Conservation (phyloP, 2,329 filamentous ascomycete genomes). For the Sordariomycetes sp. region DNA sequence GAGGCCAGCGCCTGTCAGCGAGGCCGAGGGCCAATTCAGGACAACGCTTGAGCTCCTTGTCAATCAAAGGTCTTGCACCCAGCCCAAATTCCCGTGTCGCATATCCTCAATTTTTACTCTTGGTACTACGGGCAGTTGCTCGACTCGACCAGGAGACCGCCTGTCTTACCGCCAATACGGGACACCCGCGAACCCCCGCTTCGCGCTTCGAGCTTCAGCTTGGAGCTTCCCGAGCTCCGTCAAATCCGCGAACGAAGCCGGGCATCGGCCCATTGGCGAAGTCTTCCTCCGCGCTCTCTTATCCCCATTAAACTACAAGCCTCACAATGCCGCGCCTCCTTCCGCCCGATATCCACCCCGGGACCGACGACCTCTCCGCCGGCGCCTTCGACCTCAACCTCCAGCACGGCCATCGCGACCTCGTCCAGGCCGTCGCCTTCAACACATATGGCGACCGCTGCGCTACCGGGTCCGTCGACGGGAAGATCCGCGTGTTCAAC, state of each 20-base stretch:
- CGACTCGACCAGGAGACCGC: neutral
- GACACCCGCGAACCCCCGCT: neutral
- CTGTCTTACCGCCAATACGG: neutral
- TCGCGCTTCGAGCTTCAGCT: neutral
- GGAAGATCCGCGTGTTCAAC: conserved; percentile 87
- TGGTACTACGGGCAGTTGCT: neutral
- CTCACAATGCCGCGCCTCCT: conserved; percentile 8
- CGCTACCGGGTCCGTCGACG: conserved; percentile 84
- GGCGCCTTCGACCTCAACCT: conserved; percentile 48
- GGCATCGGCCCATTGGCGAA: neutral
- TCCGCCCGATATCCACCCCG: conserved; percentile 5
- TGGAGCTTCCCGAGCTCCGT: neutral
- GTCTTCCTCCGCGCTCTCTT: neutral
- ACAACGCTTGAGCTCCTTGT: neutral
- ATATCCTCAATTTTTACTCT: neutral
- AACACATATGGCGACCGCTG: conserved; percentile 89
- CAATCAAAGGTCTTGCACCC: neutral
- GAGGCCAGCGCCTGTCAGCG: neutral
- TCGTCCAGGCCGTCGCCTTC: conserved; percentile 78
- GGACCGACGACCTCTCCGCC: conserved; percentile 25
- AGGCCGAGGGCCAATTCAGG: no score
- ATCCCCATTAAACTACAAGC: neutral
- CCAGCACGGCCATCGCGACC: conserved; percentile 65
- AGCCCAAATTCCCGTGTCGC: neutral
- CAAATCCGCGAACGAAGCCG: neutral